phyloP scores from a whole-genome alignment of 2,329 filamentous ascomycete species.

The Colletotrichum kahawae region DNA sequence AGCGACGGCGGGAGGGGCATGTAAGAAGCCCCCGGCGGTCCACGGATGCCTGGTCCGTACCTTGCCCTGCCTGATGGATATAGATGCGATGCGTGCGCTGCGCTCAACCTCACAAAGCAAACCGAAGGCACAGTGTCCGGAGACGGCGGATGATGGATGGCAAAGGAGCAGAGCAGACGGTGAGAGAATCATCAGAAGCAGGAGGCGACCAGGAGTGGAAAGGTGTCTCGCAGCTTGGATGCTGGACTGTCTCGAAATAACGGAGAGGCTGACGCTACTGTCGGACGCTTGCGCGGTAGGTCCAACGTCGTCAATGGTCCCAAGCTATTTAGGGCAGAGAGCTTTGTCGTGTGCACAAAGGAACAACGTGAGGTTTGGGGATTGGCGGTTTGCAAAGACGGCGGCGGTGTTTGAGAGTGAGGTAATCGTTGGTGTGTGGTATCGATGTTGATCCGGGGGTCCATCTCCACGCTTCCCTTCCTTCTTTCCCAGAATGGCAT shows the following conservation, averaged over 20 bases:
- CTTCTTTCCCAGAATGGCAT: background rate
- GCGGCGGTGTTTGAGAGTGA: background rate
- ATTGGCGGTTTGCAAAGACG: background rate
- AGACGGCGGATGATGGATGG: background rate
- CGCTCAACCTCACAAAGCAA: background rate
- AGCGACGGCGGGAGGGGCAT: background rate
- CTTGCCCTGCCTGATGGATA: background rate
- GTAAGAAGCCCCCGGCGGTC: background rate
- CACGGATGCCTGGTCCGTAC: background rate
- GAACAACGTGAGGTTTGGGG: background rate
- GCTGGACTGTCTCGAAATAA: constrained; percentile 15
- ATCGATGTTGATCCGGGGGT: background rate
- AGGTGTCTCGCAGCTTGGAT: background rate
- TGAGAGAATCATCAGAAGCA: background rate
- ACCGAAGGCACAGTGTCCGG: background rate
- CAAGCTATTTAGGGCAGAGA: background rate
- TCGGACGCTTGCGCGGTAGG: constrained; percentile 18
- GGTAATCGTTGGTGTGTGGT: background rate
- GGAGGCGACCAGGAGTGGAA: background rate
- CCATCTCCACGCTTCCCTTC: background rate
- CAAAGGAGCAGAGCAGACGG: background rate
- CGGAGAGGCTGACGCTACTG: constrained; percentile 16
- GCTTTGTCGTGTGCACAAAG: background rate
- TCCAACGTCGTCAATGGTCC: constrained; percentile 16
- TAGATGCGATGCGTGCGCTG: background rate